These are phyloP conservation scores for Venturia asperata DNA, from an alignment of 2,329 filamentous ascomycete species.

Conservation along the genomic window DNA sequence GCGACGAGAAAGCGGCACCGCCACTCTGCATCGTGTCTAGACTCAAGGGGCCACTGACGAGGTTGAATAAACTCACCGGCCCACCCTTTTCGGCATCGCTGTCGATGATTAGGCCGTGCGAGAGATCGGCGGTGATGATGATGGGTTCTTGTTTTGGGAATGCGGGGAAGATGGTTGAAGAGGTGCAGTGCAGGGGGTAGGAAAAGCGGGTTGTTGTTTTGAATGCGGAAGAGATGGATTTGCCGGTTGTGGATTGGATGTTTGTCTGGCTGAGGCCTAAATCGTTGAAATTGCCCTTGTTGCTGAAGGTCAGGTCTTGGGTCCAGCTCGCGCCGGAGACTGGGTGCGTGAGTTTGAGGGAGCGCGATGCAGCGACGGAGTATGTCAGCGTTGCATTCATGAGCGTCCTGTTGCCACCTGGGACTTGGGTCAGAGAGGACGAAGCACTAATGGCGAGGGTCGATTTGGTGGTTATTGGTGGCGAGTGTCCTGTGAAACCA, in stretches of 20 bases:
- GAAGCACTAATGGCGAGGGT: slow-evolving; percentile 5
- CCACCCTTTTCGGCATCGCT: neutral
- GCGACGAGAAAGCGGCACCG: neutral
- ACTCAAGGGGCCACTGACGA: neutral
- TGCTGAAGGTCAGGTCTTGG: slow-evolving; percentile 51
- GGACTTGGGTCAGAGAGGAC: neutral
- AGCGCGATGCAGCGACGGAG: slow-evolving; percentile 4
- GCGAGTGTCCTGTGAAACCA: neutral
- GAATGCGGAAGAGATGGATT: slow-evolving; percentile 17
- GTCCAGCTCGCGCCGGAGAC: slow-evolving; percentile 45
- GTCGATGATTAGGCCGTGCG: neutral
- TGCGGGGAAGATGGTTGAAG: neutral
- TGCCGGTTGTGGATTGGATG: slow-evolving; percentile 46
- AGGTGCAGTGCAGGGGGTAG: neutral
- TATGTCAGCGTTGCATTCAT: neutral
- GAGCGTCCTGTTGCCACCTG: neutral
- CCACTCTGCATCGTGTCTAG: slow-evolving; percentile 6
- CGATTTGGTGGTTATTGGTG: neutral
- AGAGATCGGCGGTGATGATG: neutral
- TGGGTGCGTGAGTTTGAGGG: slow-evolving; percentile 26
- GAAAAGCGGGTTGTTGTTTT: neutral
- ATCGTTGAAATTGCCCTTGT: slow-evolving; percentile 48
- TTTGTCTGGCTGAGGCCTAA: slow-evolving; percentile 49
- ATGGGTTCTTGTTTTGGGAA: neutral
- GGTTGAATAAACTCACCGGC: neutral